Conservation (phyloP, 2,329 filamentous ascomycete species). For the Thielaviopsis musarum region DNA sequence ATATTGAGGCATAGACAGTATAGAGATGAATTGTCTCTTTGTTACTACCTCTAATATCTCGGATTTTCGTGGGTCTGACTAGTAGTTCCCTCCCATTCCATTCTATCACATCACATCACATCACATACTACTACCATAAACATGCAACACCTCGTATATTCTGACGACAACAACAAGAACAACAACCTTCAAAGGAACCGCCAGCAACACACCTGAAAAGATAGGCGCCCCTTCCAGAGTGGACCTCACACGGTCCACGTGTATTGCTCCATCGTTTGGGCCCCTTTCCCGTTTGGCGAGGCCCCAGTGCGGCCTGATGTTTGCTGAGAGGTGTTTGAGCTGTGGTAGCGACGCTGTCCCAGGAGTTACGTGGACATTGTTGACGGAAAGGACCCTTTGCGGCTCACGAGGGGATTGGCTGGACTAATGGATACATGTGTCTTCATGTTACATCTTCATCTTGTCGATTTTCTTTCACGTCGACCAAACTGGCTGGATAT, state of each 20-base stretch:
- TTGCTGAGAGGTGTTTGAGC: background rate
- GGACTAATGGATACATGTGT: background rate
- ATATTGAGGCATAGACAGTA: too few species aligned
- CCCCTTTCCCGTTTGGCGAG: background rate
- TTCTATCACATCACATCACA: background rate
- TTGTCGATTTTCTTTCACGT: background rate
- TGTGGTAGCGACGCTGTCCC: background rate
- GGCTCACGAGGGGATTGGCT: background rate
- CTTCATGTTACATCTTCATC: background rate
- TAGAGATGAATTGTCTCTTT: background rate
- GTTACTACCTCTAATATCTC: background rate
- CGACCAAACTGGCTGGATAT: background rate
- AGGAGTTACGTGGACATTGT: background rate
- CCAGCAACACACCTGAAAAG: background rate
- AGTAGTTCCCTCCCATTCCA: too few species aligned
- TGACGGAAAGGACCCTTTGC: background rate
- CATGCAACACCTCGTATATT: too few species aligned
- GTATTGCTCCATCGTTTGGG: background rate
- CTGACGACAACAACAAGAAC: too few species aligned
- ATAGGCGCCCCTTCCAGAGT: background rate
- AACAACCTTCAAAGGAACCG: background rate
- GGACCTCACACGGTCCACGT: background rate
- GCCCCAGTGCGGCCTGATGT: background rate
- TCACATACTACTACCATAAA: background rate
- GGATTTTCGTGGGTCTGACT: too few species aligned